Conservation (phyloP, 345 rosid genomes). For the Mercurialis annua region DNA sequence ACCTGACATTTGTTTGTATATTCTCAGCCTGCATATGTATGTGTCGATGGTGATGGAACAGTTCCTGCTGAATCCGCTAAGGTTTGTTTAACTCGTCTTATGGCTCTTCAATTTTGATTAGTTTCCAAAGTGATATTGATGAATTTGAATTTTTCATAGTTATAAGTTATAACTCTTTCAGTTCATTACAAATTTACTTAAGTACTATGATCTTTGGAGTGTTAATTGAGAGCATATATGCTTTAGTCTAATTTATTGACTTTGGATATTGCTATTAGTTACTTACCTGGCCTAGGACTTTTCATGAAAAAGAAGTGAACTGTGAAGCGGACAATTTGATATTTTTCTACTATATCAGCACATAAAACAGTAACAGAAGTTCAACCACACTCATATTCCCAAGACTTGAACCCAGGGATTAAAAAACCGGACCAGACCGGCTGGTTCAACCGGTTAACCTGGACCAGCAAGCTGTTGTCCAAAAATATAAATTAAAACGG, state of each 20-base stretch:
- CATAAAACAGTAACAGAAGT: neutral
- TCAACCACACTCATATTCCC: neutral
- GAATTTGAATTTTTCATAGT: neutral
- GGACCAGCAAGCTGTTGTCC: no score
- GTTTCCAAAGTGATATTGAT: neutral
- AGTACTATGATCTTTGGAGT: neutral
- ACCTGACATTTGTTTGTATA: constrained; percentile 15
- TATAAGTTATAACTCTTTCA: neutral
- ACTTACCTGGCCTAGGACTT: neutral
- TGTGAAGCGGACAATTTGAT: neutral
- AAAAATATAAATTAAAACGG: no score
- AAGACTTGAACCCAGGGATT: neutral
- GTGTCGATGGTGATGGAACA: constrained; percentile 93
- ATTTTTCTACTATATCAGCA: neutral
- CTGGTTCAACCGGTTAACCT: no score
- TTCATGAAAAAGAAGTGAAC: neutral
- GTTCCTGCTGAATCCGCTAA: constrained; percentile 86
- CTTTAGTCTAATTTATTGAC: neutral
- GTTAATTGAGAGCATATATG: neutral
- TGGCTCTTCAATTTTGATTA: neutral
- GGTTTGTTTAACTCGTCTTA: constrained; percentile 40
- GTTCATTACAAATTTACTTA: neutral
- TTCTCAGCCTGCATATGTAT: constrained; percentile 74
- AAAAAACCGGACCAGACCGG: no score
- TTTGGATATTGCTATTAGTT: neutral